These are phyloP conservation scores for Colletotrichum sp. DNA, from an alignment of 2,329 filamentous ascomycete genomes.

Conservation along the genomic window DNA sequence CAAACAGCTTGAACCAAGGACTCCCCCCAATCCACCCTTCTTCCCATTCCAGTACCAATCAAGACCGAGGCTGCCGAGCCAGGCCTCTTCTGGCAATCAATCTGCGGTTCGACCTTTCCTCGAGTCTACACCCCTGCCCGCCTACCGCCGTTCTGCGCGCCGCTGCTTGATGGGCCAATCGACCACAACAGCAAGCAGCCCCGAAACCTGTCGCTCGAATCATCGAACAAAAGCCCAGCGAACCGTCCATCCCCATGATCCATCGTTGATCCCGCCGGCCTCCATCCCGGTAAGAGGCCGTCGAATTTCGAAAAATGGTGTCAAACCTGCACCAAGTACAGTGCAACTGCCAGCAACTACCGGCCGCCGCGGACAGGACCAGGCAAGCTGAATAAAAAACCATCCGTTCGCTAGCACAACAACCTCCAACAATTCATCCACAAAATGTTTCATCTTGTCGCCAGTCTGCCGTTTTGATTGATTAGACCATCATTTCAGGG, in stretches of 20 bases:
- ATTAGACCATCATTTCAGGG: neutral
- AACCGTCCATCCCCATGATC: neutral
- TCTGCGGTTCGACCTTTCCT: slow-evolving; percentile 15
- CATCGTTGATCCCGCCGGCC: neutral
- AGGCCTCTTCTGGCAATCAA: slow-evolving; percentile 19
- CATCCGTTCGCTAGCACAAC: neutral
- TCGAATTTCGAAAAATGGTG: neutral
- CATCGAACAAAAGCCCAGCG: neutral
- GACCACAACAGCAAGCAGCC: neutral
- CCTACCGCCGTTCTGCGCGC: neutral
- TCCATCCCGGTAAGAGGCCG: neutral
- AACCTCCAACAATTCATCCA: neutral
- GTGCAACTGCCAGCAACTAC: neutral
- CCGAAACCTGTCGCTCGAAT: slow-evolving; percentile 5
- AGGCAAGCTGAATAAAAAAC: neutral
- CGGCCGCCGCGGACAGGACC: neutral
- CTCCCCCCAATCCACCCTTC: slow-evolving; percentile 9
- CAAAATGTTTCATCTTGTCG: slow-evolving; percentile 15
- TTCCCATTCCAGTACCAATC: slow-evolving; percentile 10
- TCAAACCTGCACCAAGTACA: slow-evolving; percentile 1
- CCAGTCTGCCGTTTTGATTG: neutral
- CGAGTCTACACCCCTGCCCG: neutral
- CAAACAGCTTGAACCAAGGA: neutral
- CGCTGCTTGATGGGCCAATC: neutral
- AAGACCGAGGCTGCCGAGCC: slow-evolving; percentile 2